phyloP scores from a whole-genome alignment of 2,329 filamentous ascomycete species.

The Coniochaeta sp. region DNA sequence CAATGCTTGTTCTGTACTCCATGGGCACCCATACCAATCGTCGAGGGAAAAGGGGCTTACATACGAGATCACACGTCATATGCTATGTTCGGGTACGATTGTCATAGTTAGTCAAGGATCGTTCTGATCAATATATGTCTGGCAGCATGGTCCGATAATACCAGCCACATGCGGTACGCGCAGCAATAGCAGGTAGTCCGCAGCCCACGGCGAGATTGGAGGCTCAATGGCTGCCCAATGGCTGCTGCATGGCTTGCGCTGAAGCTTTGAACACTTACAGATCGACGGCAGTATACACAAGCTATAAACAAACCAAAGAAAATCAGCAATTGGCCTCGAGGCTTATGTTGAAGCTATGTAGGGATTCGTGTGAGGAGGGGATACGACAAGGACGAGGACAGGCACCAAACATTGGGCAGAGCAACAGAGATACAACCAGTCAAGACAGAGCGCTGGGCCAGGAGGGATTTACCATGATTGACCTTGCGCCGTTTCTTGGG shows the following conservation, averaged over 20 bases:
- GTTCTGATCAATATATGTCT: slow-evolving; percentile 5
- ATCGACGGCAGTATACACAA: slow-evolving; percentile 84
- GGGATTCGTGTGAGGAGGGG: not conserved
- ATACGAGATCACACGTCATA: slow-evolving; percentile 89
- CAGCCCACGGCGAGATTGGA: slow-evolving; percentile 11
- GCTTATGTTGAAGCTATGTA: not conserved
- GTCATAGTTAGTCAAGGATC: slow-evolving; percentile 36
- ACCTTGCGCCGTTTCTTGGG: slow-evolving; percentile 84
- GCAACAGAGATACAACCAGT: not conserved
- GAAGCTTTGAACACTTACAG: slow-evolving; percentile 55
- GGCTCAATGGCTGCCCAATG: slow-evolving; percentile 14
- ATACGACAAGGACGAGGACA: slow-evolving; percentile 10
- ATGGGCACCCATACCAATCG: slow-evolving; percentile 3
- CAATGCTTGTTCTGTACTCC: slow-evolving; percentile 22
- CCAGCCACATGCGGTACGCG: slow-evolving; percentile 2
- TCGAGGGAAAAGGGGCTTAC: slow-evolving; percentile 26
- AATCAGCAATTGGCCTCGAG: slow-evolving; percentile 8
- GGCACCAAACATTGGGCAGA: not conserved
- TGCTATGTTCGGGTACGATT: slow-evolving; percentile 50
- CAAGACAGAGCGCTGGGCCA: slow-evolving; percentile 10
- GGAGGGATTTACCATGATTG: slow-evolving; percentile 62
- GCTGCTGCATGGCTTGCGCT: slow-evolving; percentile 8
- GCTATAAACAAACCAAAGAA: slow-evolving; percentile 47
- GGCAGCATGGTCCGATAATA: not conserved
- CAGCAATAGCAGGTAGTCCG: slow-evolving; percentile 5